Evolutionary conservation across 2,329 filamentous ascomycete species (phyloP).

Genomic region (Penicillium capsulatum): DNA sequence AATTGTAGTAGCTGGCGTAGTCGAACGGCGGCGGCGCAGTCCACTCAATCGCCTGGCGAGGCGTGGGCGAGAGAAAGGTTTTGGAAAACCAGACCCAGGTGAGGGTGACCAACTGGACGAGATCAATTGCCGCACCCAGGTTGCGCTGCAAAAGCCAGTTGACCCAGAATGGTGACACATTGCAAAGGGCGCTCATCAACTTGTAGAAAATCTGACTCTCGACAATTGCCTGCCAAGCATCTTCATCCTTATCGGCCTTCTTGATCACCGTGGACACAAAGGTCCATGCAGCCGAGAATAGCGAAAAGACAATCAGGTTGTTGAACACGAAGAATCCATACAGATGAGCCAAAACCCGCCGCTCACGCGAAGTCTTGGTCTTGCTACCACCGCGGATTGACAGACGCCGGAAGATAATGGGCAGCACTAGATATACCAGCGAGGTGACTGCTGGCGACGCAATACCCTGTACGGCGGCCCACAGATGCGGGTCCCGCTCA

Average conservation of each 20-base stretch:
- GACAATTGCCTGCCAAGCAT: conserved; percentile 66
- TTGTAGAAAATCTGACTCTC: conserved; percentile 59
- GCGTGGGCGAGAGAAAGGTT: conserved; percentile 81
- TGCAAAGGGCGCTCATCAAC: conserved; percentile 71
- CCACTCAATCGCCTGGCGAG: conserved; percentile 83
- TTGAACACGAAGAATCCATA: conserved; percentile 98
- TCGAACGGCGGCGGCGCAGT: conserved; percentile 91
- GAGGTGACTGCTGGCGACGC: conserved; percentile 82
- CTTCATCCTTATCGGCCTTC: conserved; percentile 52
- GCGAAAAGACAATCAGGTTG: conserved; percentile 88
- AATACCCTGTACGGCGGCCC: conserved; percentile 90
- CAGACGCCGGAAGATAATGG: conserved; percentile 84
- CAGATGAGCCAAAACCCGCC: conserved; percentile 83
- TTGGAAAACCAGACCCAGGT: conserved; percentile 79
- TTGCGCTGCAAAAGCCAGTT: conserved; percentile 91
- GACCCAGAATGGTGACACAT: conserved; percentile 87
- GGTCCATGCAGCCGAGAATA: conserved; percentile 78
- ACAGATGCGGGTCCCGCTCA: conserved; percentile 59
- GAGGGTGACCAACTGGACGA: conserved; percentile 82
- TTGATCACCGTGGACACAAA: conserved; percentile 65
- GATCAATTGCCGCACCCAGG: conserved; percentile 84
- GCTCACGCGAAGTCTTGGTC: conserved; percentile 86
- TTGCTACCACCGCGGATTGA: conserved; percentile 79
- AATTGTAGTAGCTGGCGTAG: conserved; percentile 96
- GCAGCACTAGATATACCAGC: conserved; percentile 78